Evolutionary conservation across 306 rosid species (phyloP).

Genomic region (Inga laurina): DNA sequence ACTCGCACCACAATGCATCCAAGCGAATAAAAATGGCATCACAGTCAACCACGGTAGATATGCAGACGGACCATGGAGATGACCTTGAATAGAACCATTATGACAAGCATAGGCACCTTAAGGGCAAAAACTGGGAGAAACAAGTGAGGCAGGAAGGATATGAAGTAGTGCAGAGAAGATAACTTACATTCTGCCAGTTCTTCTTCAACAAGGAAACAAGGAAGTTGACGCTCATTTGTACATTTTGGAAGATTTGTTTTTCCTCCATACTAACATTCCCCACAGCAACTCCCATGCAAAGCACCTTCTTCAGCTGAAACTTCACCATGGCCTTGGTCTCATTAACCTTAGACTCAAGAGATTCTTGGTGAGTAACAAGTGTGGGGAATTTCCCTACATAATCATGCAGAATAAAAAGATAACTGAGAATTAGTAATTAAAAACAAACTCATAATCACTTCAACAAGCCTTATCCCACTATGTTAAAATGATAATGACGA

Average conservation of each 20-base stretch:
- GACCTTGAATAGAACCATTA: neutral
- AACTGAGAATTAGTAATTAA: neutral
- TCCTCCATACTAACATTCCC: slow-evolving; percentile 70
- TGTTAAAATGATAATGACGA: neutral
- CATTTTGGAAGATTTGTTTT: slow-evolving; percentile 72
- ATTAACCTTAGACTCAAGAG: slow-evolving; percentile 58
- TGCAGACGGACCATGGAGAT: neutral
- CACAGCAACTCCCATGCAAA: slow-evolving; percentile 74
- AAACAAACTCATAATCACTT: neutral
- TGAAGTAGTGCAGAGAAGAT: neutral
- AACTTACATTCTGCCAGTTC: slow-evolving; percentile 71
- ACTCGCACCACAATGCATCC: neutral
- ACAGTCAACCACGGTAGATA: neutral
- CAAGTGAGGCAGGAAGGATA: neutral
- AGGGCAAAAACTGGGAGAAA: neutral
- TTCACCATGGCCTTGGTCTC: slow-evolving; percentile 69
- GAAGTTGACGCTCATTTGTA: slow-evolving; percentile 67
- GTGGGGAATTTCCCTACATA: slow-evolving; percentile 64
- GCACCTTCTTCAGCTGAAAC: slow-evolving; percentile 72
- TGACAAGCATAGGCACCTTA: neutral
- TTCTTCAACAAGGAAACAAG: slow-evolving; percentile 68
- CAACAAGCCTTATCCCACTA: neutral
- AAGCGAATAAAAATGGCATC: neutral
- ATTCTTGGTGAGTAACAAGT: slow-evolving; percentile 65
- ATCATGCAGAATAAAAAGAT: neutral